Evolutionary conservation across 1,284 basidiomycete genomes (phyloP).

Genomic region (Leccinum pachyderme): DNA sequence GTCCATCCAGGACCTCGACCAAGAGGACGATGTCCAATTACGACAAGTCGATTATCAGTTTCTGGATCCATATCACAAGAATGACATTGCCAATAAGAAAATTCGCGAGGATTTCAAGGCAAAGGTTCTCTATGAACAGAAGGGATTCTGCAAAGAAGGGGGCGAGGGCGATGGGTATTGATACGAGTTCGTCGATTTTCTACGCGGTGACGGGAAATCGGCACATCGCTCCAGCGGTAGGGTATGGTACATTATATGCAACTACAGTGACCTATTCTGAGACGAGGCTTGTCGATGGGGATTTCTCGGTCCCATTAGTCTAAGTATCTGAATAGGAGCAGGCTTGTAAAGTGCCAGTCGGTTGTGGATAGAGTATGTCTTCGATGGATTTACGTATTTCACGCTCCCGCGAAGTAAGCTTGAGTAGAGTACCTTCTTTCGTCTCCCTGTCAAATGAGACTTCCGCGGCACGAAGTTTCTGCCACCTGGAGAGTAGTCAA

Average conservation of each 20-base stretch:
- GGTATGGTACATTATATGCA: slow-evolving; percentile 17
- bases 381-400: slow-evolving; percentile 72
- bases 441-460: slow-evolving; percentile 68
- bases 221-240: slow-evolving; percentile 19
- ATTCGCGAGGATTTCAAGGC: slow-evolving; percentile 70
- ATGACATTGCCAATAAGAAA: slow-evolving; percentile 69
- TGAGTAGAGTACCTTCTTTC: slow-evolving; percentile 58
- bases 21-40: slow-evolving; percentile 85
- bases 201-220: slow-evolving; percentile 9
- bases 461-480: slow-evolving; percentile 69
- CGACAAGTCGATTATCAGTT: slow-evolving; percentile 70
- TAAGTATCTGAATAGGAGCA: slow-evolving; percentile 41
- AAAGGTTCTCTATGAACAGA: slow-evolving; percentile 71
- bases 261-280: slow-evolving; percentile 52
- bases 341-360: slow-evolving; percentile 30
- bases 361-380: slow-evolving; percentile 58
- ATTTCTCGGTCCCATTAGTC: slow-evolving; percentile 47
- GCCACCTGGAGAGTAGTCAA: slow-evolving; percentile 55
- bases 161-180: slow-evolving; percentile 90
- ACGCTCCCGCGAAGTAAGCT: slow-evolving; percentile 67
- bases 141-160: slow-evolving; percentile 85
- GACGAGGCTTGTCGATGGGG: slow-evolving; percentile 41
- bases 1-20: slow-evolving; percentile 78
- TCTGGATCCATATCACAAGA: slow-evolving; percentile 70
- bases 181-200: slow-evolving; percentile 21